Evolutionary conservation across 2,329 filamentous ascomycete species (phyloP).

Genomic region (Trichoderma atroviride): DNA sequence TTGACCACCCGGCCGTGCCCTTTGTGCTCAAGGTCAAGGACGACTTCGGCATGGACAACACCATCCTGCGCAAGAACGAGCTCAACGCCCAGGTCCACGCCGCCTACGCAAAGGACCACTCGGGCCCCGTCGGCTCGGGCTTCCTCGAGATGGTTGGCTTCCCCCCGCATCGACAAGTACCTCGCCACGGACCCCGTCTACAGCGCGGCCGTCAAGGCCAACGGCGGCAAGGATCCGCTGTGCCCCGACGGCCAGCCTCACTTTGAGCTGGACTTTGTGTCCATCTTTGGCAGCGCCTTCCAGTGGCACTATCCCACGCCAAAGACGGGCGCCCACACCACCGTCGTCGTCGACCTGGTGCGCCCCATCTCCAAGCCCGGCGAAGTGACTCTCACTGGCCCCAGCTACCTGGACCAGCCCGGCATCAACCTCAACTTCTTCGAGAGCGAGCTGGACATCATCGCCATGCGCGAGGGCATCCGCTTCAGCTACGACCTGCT

Average conservation of each 20-base stretch:
- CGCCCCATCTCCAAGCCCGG: conserved; percentile 49
- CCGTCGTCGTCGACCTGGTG: conserved; percentile 55
- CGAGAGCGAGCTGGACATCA: conserved; percentile 56
- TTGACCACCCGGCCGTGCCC: conserved; percentile 62
- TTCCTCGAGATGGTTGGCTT: conserved; percentile 57
- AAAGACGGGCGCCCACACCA: conserved; percentile 53
- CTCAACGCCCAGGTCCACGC: conserved; percentile 40
- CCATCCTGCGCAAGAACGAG: conserved; percentile 44
- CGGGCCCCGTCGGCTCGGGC: conserved; percentile 46
- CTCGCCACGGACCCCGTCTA: conserved; percentile 55
- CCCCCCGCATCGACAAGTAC: conserved; percentile 59
- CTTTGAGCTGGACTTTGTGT: conserved; percentile 65
- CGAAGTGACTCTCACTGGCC: conserved; percentile 57
- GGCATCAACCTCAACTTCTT: conserved; percentile 65
- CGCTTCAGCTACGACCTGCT: conserved; percentile 61
- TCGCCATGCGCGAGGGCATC: conserved; percentile 61
- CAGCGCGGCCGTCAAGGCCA: conserved; percentile 43
- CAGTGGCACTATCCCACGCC: conserved; percentile 51
- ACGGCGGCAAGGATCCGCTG: conserved; percentile 55
- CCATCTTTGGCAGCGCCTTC: conserved; percentile 56
- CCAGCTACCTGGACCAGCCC: conserved; percentile 60
- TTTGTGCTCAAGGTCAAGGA: conserved; percentile 52
- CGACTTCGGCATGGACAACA: conserved; percentile 44
- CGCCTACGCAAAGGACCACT: conserved; percentile 43
- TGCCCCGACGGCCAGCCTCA: conserved; percentile 60